phyloP scores from a whole-genome alignment of 148 eudicot genomes.

The Rhododendron griersonianum region DNA sequence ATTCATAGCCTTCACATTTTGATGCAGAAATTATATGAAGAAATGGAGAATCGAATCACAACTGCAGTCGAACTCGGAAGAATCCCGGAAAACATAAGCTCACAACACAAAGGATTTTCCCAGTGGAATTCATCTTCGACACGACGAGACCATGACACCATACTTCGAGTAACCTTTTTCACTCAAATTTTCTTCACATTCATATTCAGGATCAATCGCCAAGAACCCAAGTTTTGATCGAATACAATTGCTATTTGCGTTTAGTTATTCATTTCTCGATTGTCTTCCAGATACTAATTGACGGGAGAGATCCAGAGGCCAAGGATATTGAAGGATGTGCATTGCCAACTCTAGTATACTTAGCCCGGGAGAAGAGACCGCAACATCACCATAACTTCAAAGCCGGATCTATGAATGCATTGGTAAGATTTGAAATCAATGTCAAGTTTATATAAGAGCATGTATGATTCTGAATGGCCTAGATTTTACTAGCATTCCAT shows the following conservation, averaged over 20 bases:
- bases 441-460: neutral
- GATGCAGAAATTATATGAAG: slow-evolving; percentile 58
- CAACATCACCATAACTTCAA: slow-evolving; percentile 69
- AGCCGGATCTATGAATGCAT: slow-evolving; percentile 94
- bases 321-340: slow-evolving; percentile 48
- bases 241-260: neutral
- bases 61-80: slow-evolving; percentile 34
- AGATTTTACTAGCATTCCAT: neutral
- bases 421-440: slow-evolving; percentile 35
- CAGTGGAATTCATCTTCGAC: slow-evolving; percentile 59
- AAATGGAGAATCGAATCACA: slow-evolving; percentile 57
- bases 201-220: neutral
- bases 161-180: slow-evolving; percentile 54
- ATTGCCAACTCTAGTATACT: slow-evolving; percentile 66
- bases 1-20: neutral
- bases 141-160: slow-evolving; percentile 57
- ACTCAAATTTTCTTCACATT: neutral
- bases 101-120: slow-evolving; percentile 61
- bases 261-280: neutral
- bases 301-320: slow-evolving; percentile 38
- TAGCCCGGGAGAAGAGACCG: slow-evolving; percentile 86
- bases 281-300: slow-evolving; percentile 52
- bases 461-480: neutral
- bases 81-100: slow-evolving; percentile 35
- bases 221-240: neutral